Conservation (phyloP, 225 moss, liverwort and hornwort genomes). For the Bryoerythrophyllum caledonicum region DNA sequence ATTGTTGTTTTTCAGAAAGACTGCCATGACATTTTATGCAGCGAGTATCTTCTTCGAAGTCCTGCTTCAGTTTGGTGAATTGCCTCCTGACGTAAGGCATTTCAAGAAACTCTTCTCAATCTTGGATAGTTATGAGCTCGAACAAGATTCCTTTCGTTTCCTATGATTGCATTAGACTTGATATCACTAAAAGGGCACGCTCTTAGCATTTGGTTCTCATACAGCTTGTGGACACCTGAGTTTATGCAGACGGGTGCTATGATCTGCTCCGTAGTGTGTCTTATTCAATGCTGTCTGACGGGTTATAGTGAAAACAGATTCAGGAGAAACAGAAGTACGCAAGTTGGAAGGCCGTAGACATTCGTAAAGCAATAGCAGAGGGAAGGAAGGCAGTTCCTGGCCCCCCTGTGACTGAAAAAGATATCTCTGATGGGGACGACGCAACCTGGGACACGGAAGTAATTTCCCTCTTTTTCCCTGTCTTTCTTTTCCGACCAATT, state of each 20-base stretch:
- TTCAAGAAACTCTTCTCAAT: too few species aligned
- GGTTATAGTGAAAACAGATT: conserved; percentile 74
- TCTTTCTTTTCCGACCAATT: too few species aligned
- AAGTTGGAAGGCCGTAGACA: conserved; percentile 96
- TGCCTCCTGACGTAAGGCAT: conserved; percentile 89
- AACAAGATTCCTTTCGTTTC: too few species aligned
- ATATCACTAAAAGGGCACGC: not conserved
- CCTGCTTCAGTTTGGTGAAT: conserved; percentile 89
- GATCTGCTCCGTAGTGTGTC: conserved; percentile 9
- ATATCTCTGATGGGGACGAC: conserved; percentile 17
- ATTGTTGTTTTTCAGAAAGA: conserved; percentile 25
- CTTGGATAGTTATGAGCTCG: too few species aligned
- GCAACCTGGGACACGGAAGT: too few species aligned
- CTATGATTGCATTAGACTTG: too few species aligned
- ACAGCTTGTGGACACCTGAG: conserved; percentile 4
- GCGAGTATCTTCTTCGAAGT: conserved; percentile 97
- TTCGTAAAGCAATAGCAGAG: conserved; percentile 91
- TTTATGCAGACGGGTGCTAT: not conserved
- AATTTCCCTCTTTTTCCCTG: too few species aligned
- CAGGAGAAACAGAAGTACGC: conserved; percentile 94
- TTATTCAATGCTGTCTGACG: too few species aligned
- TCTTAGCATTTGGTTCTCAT: not conserved
- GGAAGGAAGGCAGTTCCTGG: conserved; percentile 90
- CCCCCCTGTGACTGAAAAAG: conserved; percentile 71
- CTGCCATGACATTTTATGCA: conserved; percentile 95